Evolutionary conservation across 176 grass and related monocot species (phyloP).

Genomic region (Lolium rigidum): DNA sequence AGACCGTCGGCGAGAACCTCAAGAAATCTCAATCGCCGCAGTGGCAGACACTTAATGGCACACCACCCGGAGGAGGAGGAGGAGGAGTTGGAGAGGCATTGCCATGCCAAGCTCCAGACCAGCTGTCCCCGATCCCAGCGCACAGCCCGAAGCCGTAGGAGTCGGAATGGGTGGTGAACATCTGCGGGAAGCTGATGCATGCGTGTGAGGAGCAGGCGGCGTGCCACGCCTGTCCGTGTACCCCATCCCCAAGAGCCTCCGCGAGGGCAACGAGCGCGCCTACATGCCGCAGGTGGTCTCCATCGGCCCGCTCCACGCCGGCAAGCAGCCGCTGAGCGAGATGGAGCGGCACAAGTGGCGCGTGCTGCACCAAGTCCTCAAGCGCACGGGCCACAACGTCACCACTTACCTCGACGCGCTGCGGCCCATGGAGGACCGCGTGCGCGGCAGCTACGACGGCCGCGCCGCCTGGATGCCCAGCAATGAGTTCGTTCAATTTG

Average conservation of each 20-base stretch:
- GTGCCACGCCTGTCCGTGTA: constrained; percentile 79
- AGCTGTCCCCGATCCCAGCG: neutral
- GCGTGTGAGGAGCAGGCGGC: constrained; percentile 58
- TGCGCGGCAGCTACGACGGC: too few species aligned
- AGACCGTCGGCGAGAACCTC: constrained; percentile 76
- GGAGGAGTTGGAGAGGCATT: too few species aligned
- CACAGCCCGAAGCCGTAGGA: constrained; percentile 55
- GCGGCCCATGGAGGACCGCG: too few species aligned
- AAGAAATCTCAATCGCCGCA: constrained; percentile 53
- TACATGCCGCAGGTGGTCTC: constrained; percentile 85
- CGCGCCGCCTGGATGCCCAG: too few species aligned
- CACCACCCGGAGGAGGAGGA: neutral
- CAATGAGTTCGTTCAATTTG: too few species aligned
- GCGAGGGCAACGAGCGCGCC: constrained; percentile 78
- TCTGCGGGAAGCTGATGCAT: constrained; percentile 67
- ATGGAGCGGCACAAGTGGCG: too few species aligned
- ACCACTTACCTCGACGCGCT: too few species aligned
- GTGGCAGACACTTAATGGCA: constrained; percentile 37
- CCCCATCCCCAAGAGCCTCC: constrained; percentile 81
- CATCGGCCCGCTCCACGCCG: constrained; percentile 16
- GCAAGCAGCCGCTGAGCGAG: too few species aligned
- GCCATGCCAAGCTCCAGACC: neutral
- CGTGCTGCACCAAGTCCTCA: too few species aligned
- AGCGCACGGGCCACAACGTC: too few species aligned
- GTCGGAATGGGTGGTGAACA: constrained; percentile 73